Evolutionary conservation across 2,329 filamentous ascomycete genomes (phyloP).

Genomic region (Delphinella strobiligena): DNA sequence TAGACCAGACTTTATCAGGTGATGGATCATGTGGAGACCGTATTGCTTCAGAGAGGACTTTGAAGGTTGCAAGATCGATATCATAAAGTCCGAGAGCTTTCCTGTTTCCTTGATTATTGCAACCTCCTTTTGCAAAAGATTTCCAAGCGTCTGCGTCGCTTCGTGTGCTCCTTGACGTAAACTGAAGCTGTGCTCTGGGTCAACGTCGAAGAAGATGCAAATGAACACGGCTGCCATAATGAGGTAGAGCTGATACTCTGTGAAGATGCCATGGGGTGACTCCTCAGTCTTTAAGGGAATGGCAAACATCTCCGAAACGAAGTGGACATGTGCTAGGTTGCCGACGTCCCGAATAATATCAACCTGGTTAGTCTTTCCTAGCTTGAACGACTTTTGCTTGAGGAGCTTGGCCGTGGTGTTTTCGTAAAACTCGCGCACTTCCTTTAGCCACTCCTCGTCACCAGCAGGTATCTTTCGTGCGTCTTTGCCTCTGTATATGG

Average conservation of each 20-base stretch:
- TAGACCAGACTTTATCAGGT: constrained; percentile 35
- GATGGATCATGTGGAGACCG: constrained; percentile 44
- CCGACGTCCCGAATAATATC: constrained; percentile 39
- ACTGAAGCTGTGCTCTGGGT: constrained; percentile 40
- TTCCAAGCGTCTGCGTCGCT: constrained; percentile 37
- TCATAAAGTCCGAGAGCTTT: constrained; percentile 8
- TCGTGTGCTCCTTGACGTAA: constrained; percentile 37
- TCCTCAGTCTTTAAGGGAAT: constrained; percentile 43
- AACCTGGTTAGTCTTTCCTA: constrained; percentile 33
- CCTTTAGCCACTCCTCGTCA: constrained; percentile 30
- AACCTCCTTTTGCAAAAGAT: constrained; percentile 38
- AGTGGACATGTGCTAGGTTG: constrained; percentile 43
- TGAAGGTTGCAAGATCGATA: constrained; percentile 28
- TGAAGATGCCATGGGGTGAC: constrained; percentile 39
- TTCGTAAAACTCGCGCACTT: constrained; percentile 37
- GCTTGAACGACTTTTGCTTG: constrained; percentile 31
- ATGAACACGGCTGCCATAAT: constrained; percentile 42
- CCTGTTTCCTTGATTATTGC: constrained; percentile 26
- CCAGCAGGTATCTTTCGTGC: constrained; percentile 16
- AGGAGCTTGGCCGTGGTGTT: constrained; percentile 34
- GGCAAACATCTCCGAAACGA: constrained; percentile 42
- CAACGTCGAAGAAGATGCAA: constrained; percentile 43
- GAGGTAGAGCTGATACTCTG: constrained; percentile 41
- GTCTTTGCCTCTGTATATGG: constrained; percentile 26
- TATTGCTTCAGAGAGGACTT: constrained; percentile 36